These are phyloP conservation scores for Chondrus crispus DNA, from an alignment of 23 red algal species.

Conservation along the genomic window DNA sequence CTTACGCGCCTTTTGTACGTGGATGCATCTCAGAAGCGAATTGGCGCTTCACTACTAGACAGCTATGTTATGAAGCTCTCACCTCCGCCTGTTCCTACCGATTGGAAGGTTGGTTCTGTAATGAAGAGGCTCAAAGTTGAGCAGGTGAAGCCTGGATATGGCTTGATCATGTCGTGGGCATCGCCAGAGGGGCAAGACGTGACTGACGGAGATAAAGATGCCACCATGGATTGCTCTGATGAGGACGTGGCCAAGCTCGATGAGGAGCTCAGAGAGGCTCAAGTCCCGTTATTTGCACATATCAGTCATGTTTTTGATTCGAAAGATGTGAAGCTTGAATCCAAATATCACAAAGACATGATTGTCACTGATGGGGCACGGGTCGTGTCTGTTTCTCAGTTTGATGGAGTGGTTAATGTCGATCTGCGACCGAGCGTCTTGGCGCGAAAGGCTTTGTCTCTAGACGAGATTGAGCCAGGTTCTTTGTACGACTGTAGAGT, in stretches of 20 bases:
- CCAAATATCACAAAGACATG: constrained; percentile 25
- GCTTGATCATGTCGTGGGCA: constrained; percentile 13
- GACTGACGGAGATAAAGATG: not conserved
- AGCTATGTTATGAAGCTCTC: not conserved
- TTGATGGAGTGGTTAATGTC: constrained; percentile 70
- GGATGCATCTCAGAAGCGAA: constrained; percentile 33
- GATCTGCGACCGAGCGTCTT: constrained; percentile 60
- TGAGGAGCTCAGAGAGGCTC: not conserved
- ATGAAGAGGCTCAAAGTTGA: constrained; percentile 26
- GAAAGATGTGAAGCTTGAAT: constrained; percentile 32
- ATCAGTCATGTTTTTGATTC: constrained; percentile 51
- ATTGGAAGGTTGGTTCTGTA: constrained; percentile 28
- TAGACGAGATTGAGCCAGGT: constrained; percentile 51
- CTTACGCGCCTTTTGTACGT: constrained; percentile 55
- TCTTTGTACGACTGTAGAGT: constrained; percentile 29
- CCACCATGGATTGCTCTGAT: not conserved
- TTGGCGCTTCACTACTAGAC: constrained; percentile 56
- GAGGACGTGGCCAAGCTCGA: not conserved
- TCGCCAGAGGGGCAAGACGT: not conserved
- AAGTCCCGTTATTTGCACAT: constrained; percentile 54
- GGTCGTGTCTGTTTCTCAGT: constrained; percentile 41
- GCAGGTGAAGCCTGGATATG: constrained; percentile 35
- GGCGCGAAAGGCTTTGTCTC: constrained; percentile 51
- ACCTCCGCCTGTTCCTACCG: constrained; percentile 25
- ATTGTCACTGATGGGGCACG: constrained; percentile 1